Evolutionary conservation across 345 rosid genomes (phyloP).

Genomic region (Hibiscus trionum): DNA sequence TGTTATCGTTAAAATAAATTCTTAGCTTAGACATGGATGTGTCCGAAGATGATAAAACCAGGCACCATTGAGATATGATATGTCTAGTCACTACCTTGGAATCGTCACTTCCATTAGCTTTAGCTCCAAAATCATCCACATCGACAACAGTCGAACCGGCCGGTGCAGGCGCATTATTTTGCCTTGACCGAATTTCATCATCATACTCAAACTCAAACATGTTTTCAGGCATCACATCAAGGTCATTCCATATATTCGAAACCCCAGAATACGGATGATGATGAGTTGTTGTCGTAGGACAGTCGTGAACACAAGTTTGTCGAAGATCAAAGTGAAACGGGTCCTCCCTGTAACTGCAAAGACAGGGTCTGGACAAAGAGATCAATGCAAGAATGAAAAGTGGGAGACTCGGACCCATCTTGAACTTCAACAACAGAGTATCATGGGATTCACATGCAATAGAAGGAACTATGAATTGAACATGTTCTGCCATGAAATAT

Average conservation of each 20-base stretch:
- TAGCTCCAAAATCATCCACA: constrained; percentile 50
- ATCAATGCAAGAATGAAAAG: neutral
- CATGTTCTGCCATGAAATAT: neutral
- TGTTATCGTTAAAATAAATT: neutral
- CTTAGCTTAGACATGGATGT: no score
- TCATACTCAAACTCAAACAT: neutral
- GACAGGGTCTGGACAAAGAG: constrained; percentile 9
- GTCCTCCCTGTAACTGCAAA: constrained; percentile 12
- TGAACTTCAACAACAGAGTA: neutral
- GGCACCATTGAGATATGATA: no score
- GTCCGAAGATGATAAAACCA: no score
- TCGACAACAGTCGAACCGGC: constrained; percentile 22
- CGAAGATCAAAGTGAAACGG: neutral
- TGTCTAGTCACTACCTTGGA: constrained; percentile 28
- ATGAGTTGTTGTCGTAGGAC: neutral
- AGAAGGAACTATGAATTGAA: neutral
- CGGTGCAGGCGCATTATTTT: neutral
- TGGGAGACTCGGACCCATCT: neutral
- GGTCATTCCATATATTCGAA: neutral
- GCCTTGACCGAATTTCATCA: neutral
- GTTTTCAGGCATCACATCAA: neutral
- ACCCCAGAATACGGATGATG: neutral
- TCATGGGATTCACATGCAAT: neutral
- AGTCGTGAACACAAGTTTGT: neutral
- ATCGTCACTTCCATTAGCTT: constrained; percentile 49